Percentiles rank a stretch among this genome's conserved stretches.
These are phyloP conservation scores for Coffea humblotiana DNA, from an alignment of 305 asterid species.

Conservation along the genomic window DNA sequence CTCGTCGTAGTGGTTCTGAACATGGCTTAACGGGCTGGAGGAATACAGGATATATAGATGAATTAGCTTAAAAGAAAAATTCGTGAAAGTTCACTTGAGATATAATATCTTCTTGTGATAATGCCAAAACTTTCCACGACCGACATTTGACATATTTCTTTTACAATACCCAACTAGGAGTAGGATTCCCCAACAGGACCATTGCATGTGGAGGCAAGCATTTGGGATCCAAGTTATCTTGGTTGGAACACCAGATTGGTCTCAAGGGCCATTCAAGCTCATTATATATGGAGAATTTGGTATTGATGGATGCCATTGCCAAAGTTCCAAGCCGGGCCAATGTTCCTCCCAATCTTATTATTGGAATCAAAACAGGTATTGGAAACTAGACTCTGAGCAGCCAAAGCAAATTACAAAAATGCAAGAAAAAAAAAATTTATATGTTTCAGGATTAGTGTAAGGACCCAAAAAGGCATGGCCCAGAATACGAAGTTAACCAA, in stretches of 20 bases:
- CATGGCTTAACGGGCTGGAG: no score
- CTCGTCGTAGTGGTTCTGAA: no score
- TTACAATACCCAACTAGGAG: constrained; percentile 16
- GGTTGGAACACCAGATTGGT: constrained; percentile 24
- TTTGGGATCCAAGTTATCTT: constrained; percentile 25
- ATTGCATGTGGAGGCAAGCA: constrained; percentile 32
- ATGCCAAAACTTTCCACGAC: no score
- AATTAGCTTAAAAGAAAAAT: no score
- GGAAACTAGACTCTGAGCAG: constrained; percentile 7
- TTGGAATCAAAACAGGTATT: constrained; percentile 20
- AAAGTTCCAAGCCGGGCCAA: background rate
- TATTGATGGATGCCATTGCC: constrained; percentile 16
- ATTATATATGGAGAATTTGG: constrained; percentile 13
- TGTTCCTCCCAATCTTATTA: constrained; percentile 12
- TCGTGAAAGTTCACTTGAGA: no score
- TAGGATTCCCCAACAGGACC: constrained; percentile 19
- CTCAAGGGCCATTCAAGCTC: constrained; percentile 24
- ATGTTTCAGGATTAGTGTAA: constrained; percentile 24
- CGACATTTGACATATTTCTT: no score
- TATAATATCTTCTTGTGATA: no score
- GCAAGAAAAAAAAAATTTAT: background rate
- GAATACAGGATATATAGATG: no score
- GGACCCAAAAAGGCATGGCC: background rate
- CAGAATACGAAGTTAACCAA: background rate
- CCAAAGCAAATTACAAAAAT: background rate